Conservation (phyloP, 176 grass and related monocot species). For the Neostapfia colusana region DNA sequence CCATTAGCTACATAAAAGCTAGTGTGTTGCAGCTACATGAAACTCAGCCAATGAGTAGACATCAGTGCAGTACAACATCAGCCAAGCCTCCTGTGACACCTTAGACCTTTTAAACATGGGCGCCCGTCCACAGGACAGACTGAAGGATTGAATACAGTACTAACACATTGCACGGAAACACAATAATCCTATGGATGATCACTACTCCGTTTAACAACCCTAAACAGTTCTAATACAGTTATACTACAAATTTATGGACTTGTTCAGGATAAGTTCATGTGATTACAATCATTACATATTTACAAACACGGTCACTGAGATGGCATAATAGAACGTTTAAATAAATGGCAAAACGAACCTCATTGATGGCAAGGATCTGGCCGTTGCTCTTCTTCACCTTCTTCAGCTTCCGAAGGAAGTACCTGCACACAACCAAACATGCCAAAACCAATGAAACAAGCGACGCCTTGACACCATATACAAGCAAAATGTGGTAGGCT, state of each 20-base stretch:
- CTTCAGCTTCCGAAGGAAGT: slow-evolving; percentile 79
- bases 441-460: not conserved
- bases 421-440: slow-evolving; percentile 42
- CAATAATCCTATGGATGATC: not conserved
- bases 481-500: not conserved
- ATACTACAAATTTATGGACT: too few species aligned
- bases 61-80: not conserved
- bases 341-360: slow-evolving; percentile 37
- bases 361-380: slow-evolving; percentile 58
- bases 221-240: too few species aligned
- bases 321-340: not conserved
- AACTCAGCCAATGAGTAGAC: not conserved
- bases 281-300: not conserved
- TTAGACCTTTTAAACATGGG: not conserved
- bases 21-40: not conserved
- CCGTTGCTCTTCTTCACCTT: slow-evolving; percentile 81
- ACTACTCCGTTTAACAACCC: too few species aligned
- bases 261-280: not conserved
- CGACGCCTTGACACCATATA: not conserved
- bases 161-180: not conserved
- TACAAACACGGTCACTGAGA: not conserved
- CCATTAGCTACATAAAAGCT: not conserved
- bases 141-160: not conserved
- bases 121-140: not conserved
- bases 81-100: not conserved